Percentiles rank a stretch among this genome's conserved stretches.
Conservation (phyloP, 164 flowering plant species). For the Paratinospora sagittata region DNA sequence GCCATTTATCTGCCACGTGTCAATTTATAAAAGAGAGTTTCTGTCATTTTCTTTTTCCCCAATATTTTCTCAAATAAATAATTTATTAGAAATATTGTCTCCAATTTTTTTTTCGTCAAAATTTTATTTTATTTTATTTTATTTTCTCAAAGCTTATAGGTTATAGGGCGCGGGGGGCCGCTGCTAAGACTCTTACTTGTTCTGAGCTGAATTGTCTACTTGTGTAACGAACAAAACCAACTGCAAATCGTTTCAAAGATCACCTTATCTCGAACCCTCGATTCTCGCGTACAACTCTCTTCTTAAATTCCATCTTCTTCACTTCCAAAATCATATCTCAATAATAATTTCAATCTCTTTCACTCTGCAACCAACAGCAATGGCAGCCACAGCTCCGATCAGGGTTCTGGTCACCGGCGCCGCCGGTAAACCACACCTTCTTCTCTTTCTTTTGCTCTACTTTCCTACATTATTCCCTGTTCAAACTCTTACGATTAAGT, state of each 20-base stretch:
- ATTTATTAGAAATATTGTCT: too few species aligned
- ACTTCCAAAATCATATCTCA: background rate
- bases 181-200: too few species aligned
- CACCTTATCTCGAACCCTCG: background rate
- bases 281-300: background rate
- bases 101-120: too few species aligned
- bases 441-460: background rate
- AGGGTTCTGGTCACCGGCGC: constrained; percentile 35
- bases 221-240: background rate
- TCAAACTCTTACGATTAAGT: background rate
- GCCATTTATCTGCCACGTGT: too few species aligned
- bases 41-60: too few species aligned
- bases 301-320: background rate
- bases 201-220: background rate
- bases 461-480: background rate
- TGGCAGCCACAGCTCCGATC: constrained; percentile 19
- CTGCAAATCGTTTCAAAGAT: background rate
- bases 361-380: constrained; percentile 12
- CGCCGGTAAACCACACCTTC: constrained; percentile 19
- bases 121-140: too few species aligned
- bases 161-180: too few species aligned
- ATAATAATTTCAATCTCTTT: background rate
- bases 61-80: too few species aligned
- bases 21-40: too few species aligned
- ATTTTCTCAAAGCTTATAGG: too few species aligned